Base-by-base conservation (phyloP, 805 yeast species). In the Cyberlindnera mrakii region DNA sequence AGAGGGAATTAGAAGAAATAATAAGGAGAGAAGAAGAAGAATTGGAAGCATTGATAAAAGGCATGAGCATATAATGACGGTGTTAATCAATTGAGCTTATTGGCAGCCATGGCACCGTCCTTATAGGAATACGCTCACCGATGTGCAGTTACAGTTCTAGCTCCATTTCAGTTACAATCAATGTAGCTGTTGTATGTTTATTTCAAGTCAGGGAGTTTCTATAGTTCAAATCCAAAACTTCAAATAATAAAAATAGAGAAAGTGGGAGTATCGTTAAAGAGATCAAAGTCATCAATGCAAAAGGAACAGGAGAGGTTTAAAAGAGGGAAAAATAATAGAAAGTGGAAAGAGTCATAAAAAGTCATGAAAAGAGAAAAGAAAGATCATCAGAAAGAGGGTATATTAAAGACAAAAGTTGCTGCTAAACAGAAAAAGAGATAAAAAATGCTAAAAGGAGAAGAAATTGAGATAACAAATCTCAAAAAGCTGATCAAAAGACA, bases 1-100 rank as follows among this genome's bases (percentile, higher is more conserved):
- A 45, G 23, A 25, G 14, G 29, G 53, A 50, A 31, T 33, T 50
- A 13, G 51, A 50, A 27, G 44, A 43, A 33, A 47, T 50, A 48
- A 17, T 45, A 4, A 37, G 41, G 10, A 31, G 20, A 29, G 53
- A 50, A 30, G 47, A 50, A 15, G 47, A 47, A 20, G 51, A 45
- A 25, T 33, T 50, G 23, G 51, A 50, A n/a, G 51, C 46, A 3
- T 35, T 50, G 45, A 37, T 49, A 14, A 35, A 30, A 13, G 35
- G 35, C 3, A 30, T 40, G 39, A 30, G 13, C 15, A 34, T 40
- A 27, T 36, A 36, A 25, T 23, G 27, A 23, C 9, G 27, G 27
- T 10, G 4, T 6, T 8, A 23, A 23, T 23, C 27, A 23, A 9
- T 23, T 23, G 27, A 23, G 11, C 4, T 8, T 23, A 5, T 23